phyloP scores from a whole-genome alignment of 148 eudicot species.

The Limonium bicolor region DNA sequence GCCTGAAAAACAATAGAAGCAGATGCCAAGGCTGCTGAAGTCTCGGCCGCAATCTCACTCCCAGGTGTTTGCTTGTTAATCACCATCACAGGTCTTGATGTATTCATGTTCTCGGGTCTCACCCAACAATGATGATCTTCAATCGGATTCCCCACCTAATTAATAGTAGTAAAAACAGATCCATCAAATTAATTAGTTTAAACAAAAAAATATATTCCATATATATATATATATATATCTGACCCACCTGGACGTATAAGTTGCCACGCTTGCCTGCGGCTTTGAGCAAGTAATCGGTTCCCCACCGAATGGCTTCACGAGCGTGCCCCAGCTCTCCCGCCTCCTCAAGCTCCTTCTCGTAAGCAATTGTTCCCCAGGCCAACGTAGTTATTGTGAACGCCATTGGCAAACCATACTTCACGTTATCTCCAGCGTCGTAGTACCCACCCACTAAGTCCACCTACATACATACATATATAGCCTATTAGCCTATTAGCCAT shows the following conservation, averaged over 20 bases:
- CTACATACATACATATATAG: too few relatives aligned
- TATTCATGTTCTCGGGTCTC: constrained; percentile 69
- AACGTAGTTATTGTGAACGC: constrained; percentile 78
- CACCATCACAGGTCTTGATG: constrained; percentile 36
- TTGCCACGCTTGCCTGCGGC: constrained; percentile 27
- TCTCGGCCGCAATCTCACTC: constrained; percentile 91
- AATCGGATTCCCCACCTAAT: constrained; percentile 56
- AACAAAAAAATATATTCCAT: neutral
- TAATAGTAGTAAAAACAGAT: neutral
- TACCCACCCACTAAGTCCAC: constrained; percentile 91
- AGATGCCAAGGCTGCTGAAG: constrained; percentile 76
- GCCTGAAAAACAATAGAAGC: constrained; percentile 51
- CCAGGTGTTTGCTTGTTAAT: constrained; percentile 52
- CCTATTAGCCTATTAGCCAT: too few relatives aligned
- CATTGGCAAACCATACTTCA: constrained; percentile 83
- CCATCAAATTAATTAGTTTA: neutral
- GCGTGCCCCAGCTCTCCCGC: constrained; percentile 45
- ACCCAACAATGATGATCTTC: constrained; percentile 71
- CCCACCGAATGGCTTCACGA: constrained; percentile 53
- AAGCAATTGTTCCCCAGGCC: constrained; percentile 48
- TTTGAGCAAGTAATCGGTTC: constrained; percentile 71
- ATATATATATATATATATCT: too few relatives aligned
- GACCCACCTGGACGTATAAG: constrained; percentile 61
- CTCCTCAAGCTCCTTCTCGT: constrained; percentile 29
- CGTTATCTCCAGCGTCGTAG: constrained; percentile 93